A percentile compares a stretch with the other conserved stretches of the same genome.
These are phyloP conservation scores for Clavispora carvajalis DNA, from an alignment of 805 yeast genomes.

Conservation along the genomic window DNA sequence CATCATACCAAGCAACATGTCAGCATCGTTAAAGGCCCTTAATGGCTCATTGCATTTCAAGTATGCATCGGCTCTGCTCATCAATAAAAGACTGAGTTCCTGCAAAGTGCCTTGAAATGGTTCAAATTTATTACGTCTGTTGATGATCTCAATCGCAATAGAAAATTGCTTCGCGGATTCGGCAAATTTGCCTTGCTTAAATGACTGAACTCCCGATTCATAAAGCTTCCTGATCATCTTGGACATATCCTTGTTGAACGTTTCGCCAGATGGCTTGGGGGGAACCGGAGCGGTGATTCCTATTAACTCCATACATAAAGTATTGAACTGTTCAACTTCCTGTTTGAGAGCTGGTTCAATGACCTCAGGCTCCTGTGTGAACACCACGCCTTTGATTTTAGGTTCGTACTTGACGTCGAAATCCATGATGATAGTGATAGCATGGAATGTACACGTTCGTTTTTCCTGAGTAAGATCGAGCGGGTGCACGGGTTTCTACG, in stretches of 20 bases:
- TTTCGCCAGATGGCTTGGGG: conserved; percentile 48
- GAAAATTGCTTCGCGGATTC: conserved; percentile 63
- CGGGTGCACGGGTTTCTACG: conserved; percentile 7
- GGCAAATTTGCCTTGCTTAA: conserved; percentile 48
- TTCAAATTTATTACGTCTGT: conserved; percentile 68
- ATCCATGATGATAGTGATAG: conserved; percentile 7
- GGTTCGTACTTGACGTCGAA: conserved; percentile 16
- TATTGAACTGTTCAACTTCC: conserved; percentile 41
- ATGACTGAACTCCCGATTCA: conserved; percentile 55
- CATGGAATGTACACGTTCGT: background rate
- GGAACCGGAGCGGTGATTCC: conserved; percentile 46
- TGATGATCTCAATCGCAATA: conserved; percentile 63
- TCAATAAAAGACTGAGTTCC: conserved; percentile 60
- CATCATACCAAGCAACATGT: conserved; percentile 55
- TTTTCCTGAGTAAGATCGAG: background rate
- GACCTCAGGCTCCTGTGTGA: conserved; percentile 4
- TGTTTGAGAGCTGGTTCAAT: conserved; percentile 25
- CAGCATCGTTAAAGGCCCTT: conserved; percentile 66
- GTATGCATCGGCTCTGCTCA: conserved; percentile 68
- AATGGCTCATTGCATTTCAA: conserved; percentile 49
- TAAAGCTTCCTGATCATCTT: conserved; percentile 60
- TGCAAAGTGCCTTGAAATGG: conserved; percentile 66
- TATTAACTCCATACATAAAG: conserved; percentile 33
- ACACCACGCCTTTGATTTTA: conserved; percentile 13
- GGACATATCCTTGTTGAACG: conserved; percentile 50